A percentile compares a stretch with the other conserved stretches of the same genome.
These are phyloP conservation scores for Diaporthe caulivora DNA, from an alignment of 2,329 filamentous ascomycete species.

Conservation along the genomic window DNA sequence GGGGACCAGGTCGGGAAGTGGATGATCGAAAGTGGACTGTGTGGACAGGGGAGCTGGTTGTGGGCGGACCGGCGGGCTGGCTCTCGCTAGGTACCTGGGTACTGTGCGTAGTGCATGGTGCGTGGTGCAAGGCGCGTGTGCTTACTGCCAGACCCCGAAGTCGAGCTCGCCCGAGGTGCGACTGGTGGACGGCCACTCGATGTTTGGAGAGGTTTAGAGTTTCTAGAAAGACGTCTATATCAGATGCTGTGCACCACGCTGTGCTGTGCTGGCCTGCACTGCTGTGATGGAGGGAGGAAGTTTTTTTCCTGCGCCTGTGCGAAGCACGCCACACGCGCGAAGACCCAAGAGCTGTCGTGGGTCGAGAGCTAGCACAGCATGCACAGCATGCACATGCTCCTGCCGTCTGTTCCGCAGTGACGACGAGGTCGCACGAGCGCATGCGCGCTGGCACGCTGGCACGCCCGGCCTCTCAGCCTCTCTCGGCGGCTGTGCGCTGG, in stretches of 20 bases:
- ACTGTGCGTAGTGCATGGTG: slow-evolving; percentile 5
- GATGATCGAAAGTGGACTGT: slow-evolving; percentile 25
- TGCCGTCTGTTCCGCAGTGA: slow-evolving; percentile 23
- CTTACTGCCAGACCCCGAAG: background rate
- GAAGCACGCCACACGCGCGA: slow-evolving; percentile 9
- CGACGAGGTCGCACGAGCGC: slow-evolving; percentile 29
- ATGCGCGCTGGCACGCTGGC: slow-evolving; percentile 21
- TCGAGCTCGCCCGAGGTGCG: slow-evolving; percentile 21
- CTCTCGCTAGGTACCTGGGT: background rate
- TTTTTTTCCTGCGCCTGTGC: slow-evolving; percentile 26
- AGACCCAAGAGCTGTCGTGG: slow-evolving; percentile 6
- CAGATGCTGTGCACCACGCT: background rate
- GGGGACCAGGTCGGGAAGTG: slow-evolving; percentile 38
- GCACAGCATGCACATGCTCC: background rate
- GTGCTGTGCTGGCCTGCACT: background rate
- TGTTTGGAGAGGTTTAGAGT: background rate
- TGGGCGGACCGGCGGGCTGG: slow-evolving; percentile 3
- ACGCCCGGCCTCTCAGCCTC: slow-evolving; percentile 5
- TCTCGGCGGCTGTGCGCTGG: slow-evolving; percentile 15
- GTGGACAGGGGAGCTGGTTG: slow-evolving; percentile 20
- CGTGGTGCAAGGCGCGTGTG: too few species aligned
- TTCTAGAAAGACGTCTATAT: slow-evolving; percentile 23
- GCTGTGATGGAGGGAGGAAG: slow-evolving; percentile 20
- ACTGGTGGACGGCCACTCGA: slow-evolving; percentile 12
- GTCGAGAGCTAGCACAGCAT: slow-evolving; percentile 19